Evolutionary conservation across 768 basidiomycete species (phyloP), one percentile per base, ranked within the genome.

Genomic region (Tulasnella sp.): DNA sequence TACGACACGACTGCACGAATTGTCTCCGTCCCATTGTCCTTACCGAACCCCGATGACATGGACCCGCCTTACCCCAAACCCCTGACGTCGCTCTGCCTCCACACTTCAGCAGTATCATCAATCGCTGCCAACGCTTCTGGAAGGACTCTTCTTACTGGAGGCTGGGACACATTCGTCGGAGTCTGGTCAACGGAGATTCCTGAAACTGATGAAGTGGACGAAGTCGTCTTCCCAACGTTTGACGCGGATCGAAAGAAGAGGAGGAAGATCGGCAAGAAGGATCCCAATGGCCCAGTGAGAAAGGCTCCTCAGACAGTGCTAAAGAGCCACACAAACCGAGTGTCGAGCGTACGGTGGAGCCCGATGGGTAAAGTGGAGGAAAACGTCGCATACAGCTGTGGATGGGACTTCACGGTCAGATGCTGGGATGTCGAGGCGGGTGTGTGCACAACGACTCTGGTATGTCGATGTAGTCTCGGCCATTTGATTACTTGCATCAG

Each of bases 351-450:
- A 3, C 80, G 88, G 0, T 96, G 93, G 83, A 82, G 83, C 14
- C 81, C 81, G 3, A 77, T 52, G 58, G 58, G 31, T 9, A 34
- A 34, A 17, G 58, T 2, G 15, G 29, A 78, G 81, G 76, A 71
- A 52, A 72, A 80, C 72, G 78, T 83, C 75, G 95, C 90, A 37
- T 89, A 90, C 78, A 94, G 92, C 79, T 91, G 91, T 80, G 93
- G 93, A 0, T 93, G 94, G 81, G 96, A 97, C 83, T 97, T 96
- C 37, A 94, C 94, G 0, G 89, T 98, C 6, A 86, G 94, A 31
- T 84, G 86, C 1, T 99, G 97, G 97, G 94, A 97, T 80, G 85
- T 91, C 3, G 91, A 93, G 79, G 87, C 85, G 49, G 94, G 92
- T 2, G 83, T 93, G 6, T 94, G 91, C 77, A 85, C 86, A 0